Percentiles rank a stretch among this genome's conserved stretches.
phyloP scores from a whole-genome alignment of 345 rosid genomes.

The Euphorbia lathyris region DNA sequence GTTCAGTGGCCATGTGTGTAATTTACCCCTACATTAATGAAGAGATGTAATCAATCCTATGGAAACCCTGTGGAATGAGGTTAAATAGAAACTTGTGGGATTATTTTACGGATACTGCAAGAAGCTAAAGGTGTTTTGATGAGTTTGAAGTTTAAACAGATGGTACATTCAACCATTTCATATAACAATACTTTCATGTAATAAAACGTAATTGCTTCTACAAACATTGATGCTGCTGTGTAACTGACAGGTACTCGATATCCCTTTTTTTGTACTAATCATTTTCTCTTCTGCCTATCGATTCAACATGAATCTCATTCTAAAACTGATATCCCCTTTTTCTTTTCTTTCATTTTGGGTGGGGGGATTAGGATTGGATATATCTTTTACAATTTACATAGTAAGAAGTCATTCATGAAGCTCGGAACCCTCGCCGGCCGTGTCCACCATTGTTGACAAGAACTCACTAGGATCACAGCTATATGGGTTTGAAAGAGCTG shows the following conservation, averaged over 20 bases:
- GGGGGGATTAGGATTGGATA: background rate
- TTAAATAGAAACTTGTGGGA: no score
- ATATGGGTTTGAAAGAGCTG: slow-evolving; percentile 62
- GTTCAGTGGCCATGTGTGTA: no score
- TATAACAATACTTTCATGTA: background rate
- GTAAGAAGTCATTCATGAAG: slow-evolving; percentile 41
- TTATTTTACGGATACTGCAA: no score
- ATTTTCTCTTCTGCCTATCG: background rate
- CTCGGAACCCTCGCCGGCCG: slow-evolving; percentile 75
- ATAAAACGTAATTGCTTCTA: background rate
- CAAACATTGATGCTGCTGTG: background rate
- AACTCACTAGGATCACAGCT: slow-evolving; percentile 57
- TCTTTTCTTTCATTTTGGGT: background rate
- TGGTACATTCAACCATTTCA: background rate
- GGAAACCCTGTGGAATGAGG: no score
- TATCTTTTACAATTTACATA: slow-evolving; percentile 20
- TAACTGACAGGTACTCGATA: background rate
- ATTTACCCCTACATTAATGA: no score
- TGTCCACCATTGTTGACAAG: slow-evolving; percentile 63
- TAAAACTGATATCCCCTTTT: background rate
- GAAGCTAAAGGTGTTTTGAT: no score
- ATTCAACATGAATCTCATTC: background rate
- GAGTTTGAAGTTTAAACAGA: no score
- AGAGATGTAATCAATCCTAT: no score
- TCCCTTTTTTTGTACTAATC: background rate